A percentile compares a stretch with the other conserved stretches of the same genome.
Evolutionary conservation across 306 rosid species (phyloP).

Genomic region (Prunus padus): DNA sequence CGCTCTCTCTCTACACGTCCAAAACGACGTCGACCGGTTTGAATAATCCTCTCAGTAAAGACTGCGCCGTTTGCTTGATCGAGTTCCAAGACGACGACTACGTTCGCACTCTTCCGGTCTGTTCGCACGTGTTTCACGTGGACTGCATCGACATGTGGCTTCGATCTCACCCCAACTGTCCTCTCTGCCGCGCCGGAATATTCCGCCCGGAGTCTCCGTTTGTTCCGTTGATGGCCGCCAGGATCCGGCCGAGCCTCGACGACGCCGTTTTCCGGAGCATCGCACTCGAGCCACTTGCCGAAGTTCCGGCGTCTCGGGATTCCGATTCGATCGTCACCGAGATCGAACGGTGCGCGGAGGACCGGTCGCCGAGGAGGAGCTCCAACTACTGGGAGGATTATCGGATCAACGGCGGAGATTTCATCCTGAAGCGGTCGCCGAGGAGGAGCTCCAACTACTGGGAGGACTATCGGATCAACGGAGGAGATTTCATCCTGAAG

Average conservation of each 20-base stretch:
- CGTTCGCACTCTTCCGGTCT: constrained; percentile 74
- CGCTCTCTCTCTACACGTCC: constrained; percentile 59
- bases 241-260: constrained; percentile 81
- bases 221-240: constrained; percentile 78
- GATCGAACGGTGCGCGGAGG: constrained; percentile 68
- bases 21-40: constrained; percentile 21
- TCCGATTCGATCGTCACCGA: constrained; percentile 38
- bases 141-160: constrained; percentile 97
- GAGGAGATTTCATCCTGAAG: constrained; percentile 66
- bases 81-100: constrained; percentile 82
- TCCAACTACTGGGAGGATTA: constrained; percentile 39
- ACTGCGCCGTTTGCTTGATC: constrained; percentile 82
- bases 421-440: constrained; percentile 68
- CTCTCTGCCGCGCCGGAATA: constrained; percentile 88
- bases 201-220: constrained; percentile 78
- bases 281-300: constrained; percentile 44
- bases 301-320: constrained; percentile 13
- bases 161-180: constrained; percentile 91
- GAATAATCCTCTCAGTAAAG: constrained; percentile 31
- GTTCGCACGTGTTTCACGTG: constrained; percentile 82
- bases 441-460: constrained; percentile 25
- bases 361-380: constrained; percentile 40
- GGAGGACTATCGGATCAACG: constrained; percentile 44
- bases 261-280: constrained; percentile 55
- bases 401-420: constrained; percentile 51